Base-by-base conservation (phyloP, 2,329 filamentous ascomycete genomes). In the Aureobasidium uvarum region DNA sequence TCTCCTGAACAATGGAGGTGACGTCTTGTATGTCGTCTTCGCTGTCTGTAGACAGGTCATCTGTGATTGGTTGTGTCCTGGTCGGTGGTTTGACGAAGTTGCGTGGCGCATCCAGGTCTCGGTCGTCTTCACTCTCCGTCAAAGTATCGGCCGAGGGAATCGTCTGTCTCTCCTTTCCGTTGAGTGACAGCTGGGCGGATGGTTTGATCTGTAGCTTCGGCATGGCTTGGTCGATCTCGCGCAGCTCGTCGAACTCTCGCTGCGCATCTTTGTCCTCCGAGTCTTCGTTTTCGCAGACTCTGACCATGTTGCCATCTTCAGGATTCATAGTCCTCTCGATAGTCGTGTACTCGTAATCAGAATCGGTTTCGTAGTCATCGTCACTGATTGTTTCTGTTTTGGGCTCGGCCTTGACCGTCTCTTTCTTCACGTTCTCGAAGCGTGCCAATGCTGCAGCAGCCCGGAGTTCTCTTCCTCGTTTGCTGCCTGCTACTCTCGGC, bases 381-480 rank as follows among this genome's bases (percentile, higher is more conserved):
- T 77, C 77, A 36, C 77, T 76, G 31, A 75, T 75, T 6, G 71
- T 69, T 68, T 77, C 75, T 20, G 71, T 75, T 25, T 76, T 77
- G 46, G 71, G 70, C 43, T 75, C 77, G 1, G 10, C 16, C 43
- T 62, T 62, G 45, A 73, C 71, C 52, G 56, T 10, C 50, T 71
- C 77, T 65, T 78, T 76, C 76, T 80, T 79, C 10, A 72, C 72
- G 3, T 75, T 76, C 14, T 86, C 89, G 66, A 94, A 91, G 14
- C 91, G 81, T 16, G 89, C 89, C 69, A 94, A 74, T 1, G 91
- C 91, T 2, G 91, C 91, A 6, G 89, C 89, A 1, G 90, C 91
- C 65, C 91, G 80, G 13, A 95, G 78, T 59, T 94, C 91, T 67
- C 91, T 81, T 0, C 91, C 91, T 66, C 91, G 80, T 55, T 86